Percentiles rank a stretch among this genome's conserved stretches.
Evolutionary conservation across 2,329 filamentous ascomycete genomes (phyloP).

Genomic region (Colletotrichum euphorbiae): DNA sequence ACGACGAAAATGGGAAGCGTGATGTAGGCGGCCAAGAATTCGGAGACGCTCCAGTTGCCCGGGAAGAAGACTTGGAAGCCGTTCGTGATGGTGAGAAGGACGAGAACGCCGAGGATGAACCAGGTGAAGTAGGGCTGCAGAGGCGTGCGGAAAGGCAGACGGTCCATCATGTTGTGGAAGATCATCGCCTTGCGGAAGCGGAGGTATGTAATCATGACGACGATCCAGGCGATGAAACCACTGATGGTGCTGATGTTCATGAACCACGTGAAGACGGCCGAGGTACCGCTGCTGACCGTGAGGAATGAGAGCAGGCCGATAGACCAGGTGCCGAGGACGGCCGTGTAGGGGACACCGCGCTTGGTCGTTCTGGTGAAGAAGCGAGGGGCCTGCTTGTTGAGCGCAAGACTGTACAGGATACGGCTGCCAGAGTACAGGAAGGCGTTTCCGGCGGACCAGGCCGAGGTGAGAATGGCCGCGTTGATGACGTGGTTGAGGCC

Average conservation of each 20-base stretch:
- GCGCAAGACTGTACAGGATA: conserved; percentile 76
- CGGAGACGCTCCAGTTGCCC: conserved; percentile 68
- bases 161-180: conserved; percentile 61
- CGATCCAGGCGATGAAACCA: conserved; percentile 70
- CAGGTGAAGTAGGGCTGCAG: conserved; percentile 74
- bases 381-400: conserved; percentile 73
- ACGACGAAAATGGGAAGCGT: conserved; percentile 70
- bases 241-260: conserved; percentile 75
- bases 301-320: conserved; percentile 77
- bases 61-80: conserved; percentile 82
- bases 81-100: conserved; percentile 76
- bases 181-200: conserved; percentile 69
- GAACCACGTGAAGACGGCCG: conserved; percentile 77
- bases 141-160: conserved; percentile 63
- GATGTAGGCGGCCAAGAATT: conserved; percentile 75
- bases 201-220: conserved; percentile 68
- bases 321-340: conserved; percentile 64
- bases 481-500: conserved; percentile 76
- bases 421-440: conserved; percentile 75
- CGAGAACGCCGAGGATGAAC: conserved; percentile 67
- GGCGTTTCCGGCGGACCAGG: conserved; percentile 72
- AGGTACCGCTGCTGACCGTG: conserved; percentile 72
- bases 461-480: conserved; percentile 73
- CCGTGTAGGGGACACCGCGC: conserved; percentile 69
- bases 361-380: conserved; percentile 71